Evolutionary conservation across 2,329 filamentous ascomycete species (phyloP), one percentile per base, ranked within the genome.

Genomic region (Aspergillus sp.): DNA sequence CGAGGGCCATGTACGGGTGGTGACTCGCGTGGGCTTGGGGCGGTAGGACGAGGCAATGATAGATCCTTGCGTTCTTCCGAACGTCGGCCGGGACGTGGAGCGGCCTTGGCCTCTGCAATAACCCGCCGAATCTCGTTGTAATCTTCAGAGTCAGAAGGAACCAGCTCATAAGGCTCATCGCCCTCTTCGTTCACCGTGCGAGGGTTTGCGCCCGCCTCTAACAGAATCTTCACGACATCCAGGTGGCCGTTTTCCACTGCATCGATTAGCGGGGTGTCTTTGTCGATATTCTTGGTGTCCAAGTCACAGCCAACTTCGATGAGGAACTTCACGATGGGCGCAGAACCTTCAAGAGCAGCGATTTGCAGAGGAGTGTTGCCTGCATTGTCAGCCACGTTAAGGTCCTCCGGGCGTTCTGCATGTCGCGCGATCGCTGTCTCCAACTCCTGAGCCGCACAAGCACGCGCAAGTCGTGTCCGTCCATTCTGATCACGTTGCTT

Each of bases 281-380:
- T 88, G 57, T 89, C 85, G 48, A 80, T 79, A 48, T 82, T 82
- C 58, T 88, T 83, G 43, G 77, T 91, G 59, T 96, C 86, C 41
- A 93, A 77, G 46, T 87, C 85, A 67, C 90, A 95, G 32, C 88
- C 87, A 52, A 88, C 83, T 6, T 87, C 80, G 51, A 98, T 82
- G 35, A 98, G 72, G 45, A 94, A 85, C 62, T 86, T 83, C 35
- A 97, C 93, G 47, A 97, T 90, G 46, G 93, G 81, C 30, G 83
- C 83, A 64, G 84, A 86, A 5, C 93, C 93, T 60, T 93, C 85
- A 48, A 98, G 76, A 30, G 90, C 83, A 32, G 93, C 91, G 54
- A 95, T 93, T 66, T 98, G 93, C 32, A 98, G 74, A 27, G 93
- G 93, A 1, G 91, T 94, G 60, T 97, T 97, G n/a, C 88, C 88